Evolutionary conservation across 148 eudicot genomes (phyloP).

Genomic region (Rheum nobile): DNA sequence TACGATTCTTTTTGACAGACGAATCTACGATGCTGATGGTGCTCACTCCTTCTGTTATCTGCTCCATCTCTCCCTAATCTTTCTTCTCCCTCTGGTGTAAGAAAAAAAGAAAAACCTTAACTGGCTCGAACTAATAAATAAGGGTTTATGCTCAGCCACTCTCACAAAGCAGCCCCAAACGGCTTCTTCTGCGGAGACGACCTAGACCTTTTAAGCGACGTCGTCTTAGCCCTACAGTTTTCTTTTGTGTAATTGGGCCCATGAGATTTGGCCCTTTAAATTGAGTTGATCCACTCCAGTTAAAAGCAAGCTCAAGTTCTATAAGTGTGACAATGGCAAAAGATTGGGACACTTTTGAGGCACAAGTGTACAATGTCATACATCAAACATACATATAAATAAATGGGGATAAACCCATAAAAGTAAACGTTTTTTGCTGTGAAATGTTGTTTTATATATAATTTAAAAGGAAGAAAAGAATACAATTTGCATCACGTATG

Average conservation of each 20-base stretch:
- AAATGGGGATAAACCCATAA: too few species aligned
- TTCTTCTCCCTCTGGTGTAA: background rate
- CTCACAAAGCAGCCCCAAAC: background rate
- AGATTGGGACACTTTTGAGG: too few species aligned
- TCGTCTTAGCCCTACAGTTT: background rate
- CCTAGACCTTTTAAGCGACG: background rate
- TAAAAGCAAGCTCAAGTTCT: too few species aligned
- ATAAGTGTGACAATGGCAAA: too few species aligned
- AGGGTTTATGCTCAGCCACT: constrained; percentile 7
- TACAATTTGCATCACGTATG: constrained; percentile 1
- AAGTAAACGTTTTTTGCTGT: background rate
- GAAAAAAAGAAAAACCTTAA: background rate
- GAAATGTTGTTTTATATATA: background rate
- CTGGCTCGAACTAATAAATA: background rate
- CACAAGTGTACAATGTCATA: too few species aligned
- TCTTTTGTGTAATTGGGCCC: background rate
- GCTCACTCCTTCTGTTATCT: constrained; percentile 25
- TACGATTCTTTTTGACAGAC: constrained; percentile 42
- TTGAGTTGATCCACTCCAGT: too few species aligned
- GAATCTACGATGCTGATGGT: constrained; percentile 32
- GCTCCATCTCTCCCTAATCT: constrained; percentile 25
- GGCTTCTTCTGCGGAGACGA: constrained; percentile 1
- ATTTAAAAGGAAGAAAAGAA: background rate
- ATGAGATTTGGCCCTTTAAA: background rate
- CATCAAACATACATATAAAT: too few species aligned